Evolutionary conservation across 768 basidiomycete genomes (phyloP).

Genomic region (Candolleomyces aberdarensis): DNA sequence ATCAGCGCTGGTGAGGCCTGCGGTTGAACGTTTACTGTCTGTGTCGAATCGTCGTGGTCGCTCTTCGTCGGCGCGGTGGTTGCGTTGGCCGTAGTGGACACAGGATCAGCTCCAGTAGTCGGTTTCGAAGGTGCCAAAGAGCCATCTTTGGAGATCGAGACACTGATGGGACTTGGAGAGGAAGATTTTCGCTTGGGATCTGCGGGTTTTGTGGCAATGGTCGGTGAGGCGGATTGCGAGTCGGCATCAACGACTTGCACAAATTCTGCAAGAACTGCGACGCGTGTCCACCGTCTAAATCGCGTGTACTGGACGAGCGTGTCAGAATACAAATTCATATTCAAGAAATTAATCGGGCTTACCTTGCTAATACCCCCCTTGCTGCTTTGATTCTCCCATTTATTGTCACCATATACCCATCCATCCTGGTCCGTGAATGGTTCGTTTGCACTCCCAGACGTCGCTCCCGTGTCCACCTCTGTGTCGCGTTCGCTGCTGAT

Average conservation of each 20-base stretch:
- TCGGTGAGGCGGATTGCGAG: not conserved
- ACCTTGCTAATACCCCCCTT: conserved; percentile 89
- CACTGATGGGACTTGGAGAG: not conserved
- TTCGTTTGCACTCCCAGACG: conserved; percentile 32
- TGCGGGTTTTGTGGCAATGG: not conserved
- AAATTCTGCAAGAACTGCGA: conserved; percentile 74
- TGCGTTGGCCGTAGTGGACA: too few species aligned
- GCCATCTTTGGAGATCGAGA: not conserved
- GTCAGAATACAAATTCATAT: not conserved
- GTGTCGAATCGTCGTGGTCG: not conserved
- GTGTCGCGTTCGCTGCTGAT: conserved; percentile 28
- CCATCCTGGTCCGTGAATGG: conserved; percentile 77
- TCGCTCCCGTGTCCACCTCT: conserved; percentile 22
- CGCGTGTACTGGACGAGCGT: conserved; percentile 67
- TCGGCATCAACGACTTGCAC: conserved; percentile 48
- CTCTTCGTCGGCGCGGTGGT: too few species aligned
- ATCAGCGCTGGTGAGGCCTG: not conserved
- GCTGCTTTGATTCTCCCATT: conserved; percentile 78
- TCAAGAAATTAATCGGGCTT: conserved; percentile 6
- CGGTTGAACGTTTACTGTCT: not conserved
- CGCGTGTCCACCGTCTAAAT: conserved; percentile 80
- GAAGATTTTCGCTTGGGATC: not conserved
- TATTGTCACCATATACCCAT: conserved; percentile 94
- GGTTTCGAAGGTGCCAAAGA: too few species aligned
- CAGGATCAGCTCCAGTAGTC: too few species aligned